Percentiles rank a stretch among this genome's conserved stretches.
Evolutionary conservation across 495 filamentous ascomycete genomes (phyloP).

Genomic region (Talaromyces trachyspermus): DNA sequence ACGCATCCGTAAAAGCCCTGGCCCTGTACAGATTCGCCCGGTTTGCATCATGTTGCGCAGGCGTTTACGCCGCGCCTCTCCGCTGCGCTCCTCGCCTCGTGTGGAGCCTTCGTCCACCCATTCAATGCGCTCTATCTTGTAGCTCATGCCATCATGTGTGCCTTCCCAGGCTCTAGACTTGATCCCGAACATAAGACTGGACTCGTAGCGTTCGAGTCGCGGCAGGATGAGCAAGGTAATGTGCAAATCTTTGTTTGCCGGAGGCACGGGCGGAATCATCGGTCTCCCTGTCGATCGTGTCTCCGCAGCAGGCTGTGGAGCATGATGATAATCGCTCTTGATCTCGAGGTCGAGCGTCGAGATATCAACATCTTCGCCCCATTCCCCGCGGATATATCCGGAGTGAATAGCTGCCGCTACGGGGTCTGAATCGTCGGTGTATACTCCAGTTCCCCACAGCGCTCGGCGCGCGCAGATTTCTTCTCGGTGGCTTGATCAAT

Average conservation of each 20-base stretch:
- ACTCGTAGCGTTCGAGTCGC: slow-evolving; percentile 64
- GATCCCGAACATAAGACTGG: slow-evolving; percentile 68
- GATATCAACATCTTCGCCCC: slow-evolving; percentile 66
- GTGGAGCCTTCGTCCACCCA: slow-evolving; percentile 71
- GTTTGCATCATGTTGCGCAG: slow-evolving; percentile 41
- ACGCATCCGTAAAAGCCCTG: slow-evolving; percentile 34
- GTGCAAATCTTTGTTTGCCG: slow-evolving; percentile 63
- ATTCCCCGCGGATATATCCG: slow-evolving; percentile 85
- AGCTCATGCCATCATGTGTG: slow-evolving; percentile 81
- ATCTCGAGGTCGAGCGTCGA: slow-evolving; percentile 60
- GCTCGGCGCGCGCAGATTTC: slow-evolving; percentile 72
- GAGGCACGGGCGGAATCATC: slow-evolving; percentile 31
- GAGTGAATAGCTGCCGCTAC: slow-evolving; percentile 89
- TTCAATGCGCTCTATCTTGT: slow-evolving; percentile 66
- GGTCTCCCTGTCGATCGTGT: slow-evolving; percentile 23
- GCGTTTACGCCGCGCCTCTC: slow-evolving; percentile 54
- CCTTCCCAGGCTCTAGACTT: slow-evolving; percentile 65
- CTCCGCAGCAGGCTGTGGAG: slow-evolving; percentile 21
- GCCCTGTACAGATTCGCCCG: slow-evolving; percentile 42
- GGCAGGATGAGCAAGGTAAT: slow-evolving; percentile 81
- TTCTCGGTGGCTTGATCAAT: slow-evolving; percentile 60
- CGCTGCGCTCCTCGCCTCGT: slow-evolving; percentile 57
- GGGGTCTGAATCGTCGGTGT: slow-evolving; percentile 93
- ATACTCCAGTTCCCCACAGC: slow-evolving; percentile 88
- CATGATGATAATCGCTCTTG: slow-evolving; percentile 35